Evolutionary conservation across 1,284 basidiomycete species (phyloP).

Genomic region (Vanrija pseudolonga): DNA sequence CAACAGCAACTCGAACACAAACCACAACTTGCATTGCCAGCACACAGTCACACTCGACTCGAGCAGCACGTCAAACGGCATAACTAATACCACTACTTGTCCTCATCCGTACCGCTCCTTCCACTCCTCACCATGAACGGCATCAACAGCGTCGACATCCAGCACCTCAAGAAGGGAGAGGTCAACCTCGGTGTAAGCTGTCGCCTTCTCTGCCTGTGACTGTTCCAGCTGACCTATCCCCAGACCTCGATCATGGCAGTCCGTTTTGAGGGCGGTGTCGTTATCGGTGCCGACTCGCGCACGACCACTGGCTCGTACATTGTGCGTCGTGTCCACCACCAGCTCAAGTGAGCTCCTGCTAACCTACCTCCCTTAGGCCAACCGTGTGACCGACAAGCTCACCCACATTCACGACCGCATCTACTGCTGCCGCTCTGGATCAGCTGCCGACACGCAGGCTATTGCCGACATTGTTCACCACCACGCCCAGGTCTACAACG

Average conservation of each 20-base stretch:
- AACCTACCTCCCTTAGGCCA: conserved; percentile 56
- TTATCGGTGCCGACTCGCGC: conserved; percentile 94
- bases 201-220: neutral
- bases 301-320: conserved; percentile 98
- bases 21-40: no score
- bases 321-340: conserved; percentile 52
- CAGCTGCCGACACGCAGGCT: conserved; percentile 96
- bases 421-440: conserved; percentile 98
- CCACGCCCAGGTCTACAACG: conserved; percentile 76
- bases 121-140: conserved; percentile 30
- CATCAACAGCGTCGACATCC: conserved; percentile 44
- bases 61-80: neutral
- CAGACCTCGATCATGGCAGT: conserved; percentile 99
- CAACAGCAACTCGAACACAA: no score
- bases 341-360: neutral
- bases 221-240: neutral
- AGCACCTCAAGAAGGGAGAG: conserved; percentile 78
- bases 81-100: no score
- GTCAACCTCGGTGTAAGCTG: conserved; percentile 84
- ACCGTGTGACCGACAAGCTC: conserved; percentile 97
- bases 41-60: no score
- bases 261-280: conserved; percentile 89
- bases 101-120: neutral
- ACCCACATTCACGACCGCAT: conserved; percentile 96
- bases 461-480: conserved; percentile 91